These are phyloP conservation scores for Yamadazyma mexicana DNA, from an alignment of 1,139 yeast genomes.

Conservation along the genomic window DNA sequence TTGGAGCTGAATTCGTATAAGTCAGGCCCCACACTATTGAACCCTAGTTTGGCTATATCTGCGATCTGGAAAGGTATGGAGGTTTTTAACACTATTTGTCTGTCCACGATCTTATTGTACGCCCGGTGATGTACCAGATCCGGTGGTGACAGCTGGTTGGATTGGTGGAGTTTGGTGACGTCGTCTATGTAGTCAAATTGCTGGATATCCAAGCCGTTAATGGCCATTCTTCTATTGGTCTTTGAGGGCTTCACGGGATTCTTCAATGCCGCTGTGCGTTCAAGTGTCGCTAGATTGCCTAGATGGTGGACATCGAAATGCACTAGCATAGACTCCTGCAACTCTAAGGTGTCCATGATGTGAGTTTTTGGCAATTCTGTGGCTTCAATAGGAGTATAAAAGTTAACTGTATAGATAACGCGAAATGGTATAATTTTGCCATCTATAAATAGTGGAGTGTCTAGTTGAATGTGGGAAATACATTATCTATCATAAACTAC, in stretches of 20 bases:
- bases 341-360: constrained; percentile 1
- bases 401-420: too few species aligned
- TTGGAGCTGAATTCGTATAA: constrained; percentile 5
- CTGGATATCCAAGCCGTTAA: constrained; percentile 8
- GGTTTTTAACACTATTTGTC: constrained; percentile 7
- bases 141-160: constrained; percentile 10
- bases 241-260: not conserved
- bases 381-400: too few species aligned
- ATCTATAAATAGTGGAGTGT: not conserved
- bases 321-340: constrained; percentile 1
- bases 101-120: constrained; percentile 12
- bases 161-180: constrained; percentile 11
- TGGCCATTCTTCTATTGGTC: not conserved
- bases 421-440: not conserved
- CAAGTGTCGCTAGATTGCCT: constrained; percentile 1
- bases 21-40: constrained; percentile 1
- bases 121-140: constrained; percentile 12
- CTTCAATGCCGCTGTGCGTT: not conserved
- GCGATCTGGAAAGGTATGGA: constrained; percentile 3
- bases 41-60: constrained; percentile 6
- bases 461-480: too few species aligned
- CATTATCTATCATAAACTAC: constrained; percentile 4
- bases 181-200: constrained; percentile 6
- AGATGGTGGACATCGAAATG: constrained; percentile 6
- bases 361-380: not conserved